These are phyloP conservation scores for Solanum chilense DNA, from an alignment of 257 asterid species.

Conservation along the genomic window DNA sequence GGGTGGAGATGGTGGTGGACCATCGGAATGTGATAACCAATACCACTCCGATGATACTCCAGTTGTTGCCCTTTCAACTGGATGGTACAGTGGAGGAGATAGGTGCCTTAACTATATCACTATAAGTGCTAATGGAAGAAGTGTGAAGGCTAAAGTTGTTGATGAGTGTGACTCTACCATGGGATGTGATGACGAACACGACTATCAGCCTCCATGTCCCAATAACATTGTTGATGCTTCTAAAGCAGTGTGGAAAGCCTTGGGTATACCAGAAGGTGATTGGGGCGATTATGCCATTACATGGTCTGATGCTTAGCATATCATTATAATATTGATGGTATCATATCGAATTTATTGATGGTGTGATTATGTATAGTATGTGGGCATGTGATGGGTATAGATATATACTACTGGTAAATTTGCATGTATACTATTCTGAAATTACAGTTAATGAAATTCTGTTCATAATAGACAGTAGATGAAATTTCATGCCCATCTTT, in stretches of 20 bases:
- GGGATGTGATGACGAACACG: neutral
- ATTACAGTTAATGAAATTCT: neutral
- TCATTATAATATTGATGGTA: neutral
- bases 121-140: conserved; percentile 12
- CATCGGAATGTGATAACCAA: conserved; percentile 27
- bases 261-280: neutral
- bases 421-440: neutral
- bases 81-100: conserved; percentile 26
- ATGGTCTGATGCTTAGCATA: neutral
- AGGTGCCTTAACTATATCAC: conserved; percentile 10
- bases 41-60: conserved; percentile 26
- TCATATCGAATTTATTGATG: neutral
- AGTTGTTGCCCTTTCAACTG: conserved; percentile 32
- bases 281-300: conserved; percentile 30
- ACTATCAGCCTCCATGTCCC: neutral
- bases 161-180: neutral
- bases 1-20: conserved; percentile 37
- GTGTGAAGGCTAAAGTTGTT: neutral
- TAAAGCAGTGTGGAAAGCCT: conserved; percentile 7
- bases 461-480: neutral
- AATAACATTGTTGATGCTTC: neutral
- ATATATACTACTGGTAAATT: neutral
- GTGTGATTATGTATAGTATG: neutral
- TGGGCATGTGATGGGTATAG: neutral
- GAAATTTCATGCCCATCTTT: neutral